Evolutionary conservation across 306 rosid species (phyloP).

Genomic region (Heteromeles arbutifolia): DNA sequence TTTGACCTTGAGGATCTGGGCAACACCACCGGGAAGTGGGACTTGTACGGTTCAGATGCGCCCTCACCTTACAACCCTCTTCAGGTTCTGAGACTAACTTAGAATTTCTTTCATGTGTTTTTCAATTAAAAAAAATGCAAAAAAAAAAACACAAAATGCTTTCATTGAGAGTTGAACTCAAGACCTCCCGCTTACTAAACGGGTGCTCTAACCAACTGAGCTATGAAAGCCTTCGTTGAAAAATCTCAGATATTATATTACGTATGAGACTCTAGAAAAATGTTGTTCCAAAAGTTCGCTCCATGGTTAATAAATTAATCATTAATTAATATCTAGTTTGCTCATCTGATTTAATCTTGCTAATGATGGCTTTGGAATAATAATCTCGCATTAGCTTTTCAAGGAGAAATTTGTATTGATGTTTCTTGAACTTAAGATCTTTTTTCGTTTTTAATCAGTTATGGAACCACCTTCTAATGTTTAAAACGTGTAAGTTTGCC

Average conservation of each 20-base stretch:
- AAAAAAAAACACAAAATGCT: background rate
- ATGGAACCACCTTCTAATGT: too few relatives aligned
- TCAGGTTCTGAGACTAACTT: constrained; percentile 43
- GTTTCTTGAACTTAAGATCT: background rate
- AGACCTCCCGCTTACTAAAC: constrained; percentile 41
- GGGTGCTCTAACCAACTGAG: constrained; percentile 36
- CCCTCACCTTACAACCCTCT: constrained; percentile 95
- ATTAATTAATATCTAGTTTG: too few relatives aligned
- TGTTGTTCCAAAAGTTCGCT: too few relatives aligned
- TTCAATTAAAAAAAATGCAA: background rate
- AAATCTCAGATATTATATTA: background rate
- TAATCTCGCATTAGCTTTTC: background rate
- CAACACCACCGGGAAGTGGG: constrained; percentile 98
- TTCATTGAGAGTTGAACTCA: constrained; percentile 31
- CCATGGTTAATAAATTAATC: too few relatives aligned
- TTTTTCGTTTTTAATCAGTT: too few relatives aligned
- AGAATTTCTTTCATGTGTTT: background rate
- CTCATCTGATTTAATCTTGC: background rate
- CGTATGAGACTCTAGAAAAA: too few relatives aligned
- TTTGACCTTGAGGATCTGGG: constrained; percentile 89
- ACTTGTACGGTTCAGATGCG: constrained; percentile 93
- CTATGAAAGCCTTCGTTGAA: background rate
- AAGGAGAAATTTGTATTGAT: background rate
- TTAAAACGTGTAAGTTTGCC: background rate
- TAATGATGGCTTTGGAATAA: background rate